phyloP scores from a whole-genome alignment of 192 early-diverging fungal species.

The Ambispora gerdemannii region DNA sequence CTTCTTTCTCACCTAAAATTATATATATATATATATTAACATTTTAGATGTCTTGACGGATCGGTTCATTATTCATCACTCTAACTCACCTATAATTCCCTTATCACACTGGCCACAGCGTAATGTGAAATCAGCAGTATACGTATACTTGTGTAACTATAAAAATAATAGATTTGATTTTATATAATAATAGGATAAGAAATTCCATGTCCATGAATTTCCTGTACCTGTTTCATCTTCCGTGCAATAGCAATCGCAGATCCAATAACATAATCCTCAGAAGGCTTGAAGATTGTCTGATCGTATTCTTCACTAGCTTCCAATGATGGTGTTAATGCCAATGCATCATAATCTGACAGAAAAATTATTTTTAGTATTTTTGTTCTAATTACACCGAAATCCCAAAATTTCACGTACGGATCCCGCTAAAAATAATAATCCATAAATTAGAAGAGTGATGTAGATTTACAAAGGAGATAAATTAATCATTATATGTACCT shows the following conservation, averaged over 20 bases:
- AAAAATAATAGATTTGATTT: not conserved
- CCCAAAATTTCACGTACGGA: not conserved
- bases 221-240: conserved; percentile 43
- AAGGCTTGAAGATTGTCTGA: conserved; percentile 58
- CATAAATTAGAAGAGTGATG: conserved; percentile 30
- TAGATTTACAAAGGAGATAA: not conserved
- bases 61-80: not conserved
- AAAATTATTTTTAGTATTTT: not conserved
- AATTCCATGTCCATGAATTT: not conserved
- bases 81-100: conserved; percentile 50
- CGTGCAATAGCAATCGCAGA: conserved; percentile 43
- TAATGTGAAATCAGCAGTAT: conserved; percentile 69
- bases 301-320: conserved; percentile 66
- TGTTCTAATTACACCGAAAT: not conserved
- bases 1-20: conserved; percentile 62
- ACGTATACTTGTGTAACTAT: conserved; percentile 70
- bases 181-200: not conserved
- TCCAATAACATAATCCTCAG: conserved; percentile 34
- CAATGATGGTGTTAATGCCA: conserved; percentile 59
- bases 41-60: not conserved
- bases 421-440: conserved; percentile 7
- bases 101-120: conserved; percentile 58
- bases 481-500: conserved; percentile 30
- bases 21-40: too few species aligned
- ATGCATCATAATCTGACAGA: conserved; percentile 68